A percentile compares a stretch with the other conserved stretches of the same genome.
Evolutionary conservation across 2,329 filamentous ascomycete species (phyloP).

Genomic region (Fusarium dimerum): DNA sequence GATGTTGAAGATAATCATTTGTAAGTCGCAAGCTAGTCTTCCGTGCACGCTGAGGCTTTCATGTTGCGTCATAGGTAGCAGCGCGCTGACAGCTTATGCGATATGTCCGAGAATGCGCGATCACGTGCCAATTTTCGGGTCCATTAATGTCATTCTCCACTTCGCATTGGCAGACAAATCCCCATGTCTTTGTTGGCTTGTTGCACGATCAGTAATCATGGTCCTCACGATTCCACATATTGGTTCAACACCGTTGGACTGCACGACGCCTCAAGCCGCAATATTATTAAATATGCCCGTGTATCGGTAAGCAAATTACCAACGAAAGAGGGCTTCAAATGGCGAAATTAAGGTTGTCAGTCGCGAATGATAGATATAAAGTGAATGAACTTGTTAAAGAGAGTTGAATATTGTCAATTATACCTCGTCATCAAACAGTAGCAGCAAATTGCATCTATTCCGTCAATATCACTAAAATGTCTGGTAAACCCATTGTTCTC

Average conservation of each 20-base stretch:
- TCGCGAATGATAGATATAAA: too few species aligned
- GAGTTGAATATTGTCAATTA: too few species aligned
- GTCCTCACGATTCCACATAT: too few species aligned
- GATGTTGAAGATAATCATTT: conserved; percentile 3
- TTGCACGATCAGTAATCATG: too few species aligned
- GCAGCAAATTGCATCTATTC: not conserved
- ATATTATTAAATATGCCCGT: too few species aligned
- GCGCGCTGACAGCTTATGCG: not conserved
- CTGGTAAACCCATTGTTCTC: conserved; percentile 29
- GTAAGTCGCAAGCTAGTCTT: conserved; percentile 14
- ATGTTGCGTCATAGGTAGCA: conserved; percentile 28
- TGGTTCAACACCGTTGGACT: too few species aligned
- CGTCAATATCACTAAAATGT: conserved; percentile 13
- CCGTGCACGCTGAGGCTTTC: conserved; percentile 7
- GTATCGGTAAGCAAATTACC: too few species aligned
- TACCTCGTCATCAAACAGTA: too few species aligned
- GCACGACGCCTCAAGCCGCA: too few species aligned
- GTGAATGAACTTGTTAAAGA: too few species aligned
- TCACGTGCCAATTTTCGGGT: conserved; percentile 14
- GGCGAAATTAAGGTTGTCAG: too few species aligned
- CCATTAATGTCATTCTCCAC: not conserved
- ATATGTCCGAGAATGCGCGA: conserved; percentile 5
- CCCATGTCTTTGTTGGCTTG: not conserved
- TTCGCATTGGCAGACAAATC: not conserved
- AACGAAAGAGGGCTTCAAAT: too few species aligned